phyloP scores from a whole-genome alignment of 2,329 filamentous ascomycete species.

The Biscogniauxia sp. region DNA sequence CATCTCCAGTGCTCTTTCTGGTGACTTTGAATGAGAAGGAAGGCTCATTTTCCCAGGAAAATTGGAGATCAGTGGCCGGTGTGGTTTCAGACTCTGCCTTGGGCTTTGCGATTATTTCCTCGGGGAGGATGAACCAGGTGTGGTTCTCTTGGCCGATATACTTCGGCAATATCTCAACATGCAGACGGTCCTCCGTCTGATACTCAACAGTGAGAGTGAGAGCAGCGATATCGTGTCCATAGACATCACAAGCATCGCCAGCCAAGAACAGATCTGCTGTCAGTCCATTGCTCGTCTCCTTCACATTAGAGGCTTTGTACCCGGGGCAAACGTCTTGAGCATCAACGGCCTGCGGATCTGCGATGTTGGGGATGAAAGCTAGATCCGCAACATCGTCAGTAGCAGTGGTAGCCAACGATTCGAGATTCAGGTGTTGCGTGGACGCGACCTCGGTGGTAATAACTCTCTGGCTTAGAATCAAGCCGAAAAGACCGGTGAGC shows the following conservation, averaged over 20 bases:
- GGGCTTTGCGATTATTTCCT: constrained; percentile 60
- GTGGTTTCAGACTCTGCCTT: constrained; percentile 38
- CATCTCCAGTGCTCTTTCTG: constrained; percentile 58
- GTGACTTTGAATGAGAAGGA: constrained; percentile 68
- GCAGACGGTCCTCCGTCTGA: constrained; percentile 63
- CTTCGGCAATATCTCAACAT: constrained; percentile 67
- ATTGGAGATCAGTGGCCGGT: constrained; percentile 52
- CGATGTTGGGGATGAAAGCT: constrained; percentile 58
- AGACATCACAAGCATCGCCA: constrained; percentile 70
- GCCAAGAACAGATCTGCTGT: constrained; percentile 70
- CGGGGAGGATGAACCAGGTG: constrained; percentile 66
- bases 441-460: background rate
- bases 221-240: constrained; percentile 70
- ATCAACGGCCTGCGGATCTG: constrained; percentile 61
- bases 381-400: constrained; percentile 41
- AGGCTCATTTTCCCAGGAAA: constrained; percentile 51
- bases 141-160: constrained; percentile 59
- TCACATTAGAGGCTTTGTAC: constrained; percentile 63
- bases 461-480: constrained; percentile 9
- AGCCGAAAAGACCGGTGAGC: constrained; percentile 5
- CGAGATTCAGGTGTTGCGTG: background rate
- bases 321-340: constrained; percentile 66
- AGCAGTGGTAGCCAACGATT: constrained; percentile 6
- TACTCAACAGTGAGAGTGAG: constrained; percentile 68
- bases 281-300: constrained; percentile 51